phyloP scores from a whole-genome alignment of 75 land plant species.

The Pinus tabuliformis region DNA sequence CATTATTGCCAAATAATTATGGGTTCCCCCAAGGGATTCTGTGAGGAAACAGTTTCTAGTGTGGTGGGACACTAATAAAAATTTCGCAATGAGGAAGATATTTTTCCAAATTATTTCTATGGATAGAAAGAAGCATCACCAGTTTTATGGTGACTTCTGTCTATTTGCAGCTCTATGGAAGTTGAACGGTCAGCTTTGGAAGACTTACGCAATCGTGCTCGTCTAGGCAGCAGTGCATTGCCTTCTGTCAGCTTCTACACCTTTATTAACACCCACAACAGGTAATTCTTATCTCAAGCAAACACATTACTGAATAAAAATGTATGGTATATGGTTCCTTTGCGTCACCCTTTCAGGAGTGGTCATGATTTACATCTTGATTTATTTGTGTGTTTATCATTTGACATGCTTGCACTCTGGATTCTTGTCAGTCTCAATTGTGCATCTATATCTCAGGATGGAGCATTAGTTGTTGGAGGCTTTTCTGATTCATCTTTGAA shows the following conservation, averaged over 20 bases:
- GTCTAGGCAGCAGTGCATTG: slow-evolving; percentile 71
- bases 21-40: no score
- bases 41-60: no score
- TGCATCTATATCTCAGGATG: slow-evolving; percentile 93
- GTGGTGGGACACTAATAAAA: no score
- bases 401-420: not conserved
- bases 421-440: slow-evolving; percentile 73
- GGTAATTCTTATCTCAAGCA: slow-evolving; percentile 30
- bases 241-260: slow-evolving; percentile 98
- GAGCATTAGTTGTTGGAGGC: slow-evolving; percentile 94
- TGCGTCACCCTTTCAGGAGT: not conserved
- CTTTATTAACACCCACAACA: slow-evolving; percentile 88
- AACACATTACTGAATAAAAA: not conserved
- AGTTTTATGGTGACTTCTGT: not conserved
- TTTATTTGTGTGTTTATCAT: not conserved
- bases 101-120: not conserved
- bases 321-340: not conserved
- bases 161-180: slow-evolving; percentile 55
- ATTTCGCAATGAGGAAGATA: not conserved
- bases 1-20: no score
- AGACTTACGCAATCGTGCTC: slow-evolving; percentile 87
- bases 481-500: slow-evolving; percentile 98
- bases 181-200: slow-evolving; percentile 81
- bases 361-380: not conserved
- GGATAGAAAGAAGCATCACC: not conserved